These are phyloP conservation scores for Yamadazyma sp. DNA, from an alignment of 1,139 yeast genomes.

Conservation along the genomic window DNA sequence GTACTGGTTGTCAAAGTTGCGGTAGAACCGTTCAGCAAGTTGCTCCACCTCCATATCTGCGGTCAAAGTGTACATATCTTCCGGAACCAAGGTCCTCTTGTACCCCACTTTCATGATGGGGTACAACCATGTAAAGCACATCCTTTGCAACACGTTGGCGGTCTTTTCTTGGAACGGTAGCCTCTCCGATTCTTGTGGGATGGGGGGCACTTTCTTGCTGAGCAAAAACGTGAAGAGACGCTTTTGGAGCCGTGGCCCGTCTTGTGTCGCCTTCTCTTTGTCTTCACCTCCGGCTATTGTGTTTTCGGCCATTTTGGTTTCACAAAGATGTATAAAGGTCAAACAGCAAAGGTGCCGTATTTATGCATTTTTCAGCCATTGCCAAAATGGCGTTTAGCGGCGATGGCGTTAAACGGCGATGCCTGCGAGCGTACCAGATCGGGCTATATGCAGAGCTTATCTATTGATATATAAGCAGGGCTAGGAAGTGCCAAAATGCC, in stretches of 20 bases:
- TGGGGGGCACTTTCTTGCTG: conserved; percentile 44
- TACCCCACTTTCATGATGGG: conserved; percentile 67
- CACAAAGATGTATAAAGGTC: too few relatives aligned
- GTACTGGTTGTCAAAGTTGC: conserved; percentile 34
- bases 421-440: neutral
- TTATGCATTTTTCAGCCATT: neutral
- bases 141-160: conserved; percentile 30
- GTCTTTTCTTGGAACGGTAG: conserved; percentile 34
- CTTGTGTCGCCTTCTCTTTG: neutral
- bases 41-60: conserved; percentile 53
- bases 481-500: too few relatives aligned
- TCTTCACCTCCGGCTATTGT: neutral
- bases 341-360: neutral
- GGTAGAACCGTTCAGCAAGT: conserved; percentile 32
- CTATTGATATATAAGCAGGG: too few relatives aligned
- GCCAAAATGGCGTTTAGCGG: neutral
- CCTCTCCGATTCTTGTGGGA: conserved; percentile 55
- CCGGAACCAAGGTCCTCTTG: conserved; percentile 61
- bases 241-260: conserved; percentile 18
- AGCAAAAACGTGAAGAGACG: conserved; percentile 16
- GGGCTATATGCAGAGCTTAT: too few relatives aligned
- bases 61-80: conserved; percentile 59
- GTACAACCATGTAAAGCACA: conserved; percentile 58
- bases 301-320: too few relatives aligned
- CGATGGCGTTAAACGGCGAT: neutral